Percentiles rank a stretch among this genome's conserved stretches.
These are phyloP conservation scores for Aspergillus ochraceoroseus DNA, from an alignment of 2,329 filamentous ascomycete genomes.

Conservation along the genomic window DNA sequence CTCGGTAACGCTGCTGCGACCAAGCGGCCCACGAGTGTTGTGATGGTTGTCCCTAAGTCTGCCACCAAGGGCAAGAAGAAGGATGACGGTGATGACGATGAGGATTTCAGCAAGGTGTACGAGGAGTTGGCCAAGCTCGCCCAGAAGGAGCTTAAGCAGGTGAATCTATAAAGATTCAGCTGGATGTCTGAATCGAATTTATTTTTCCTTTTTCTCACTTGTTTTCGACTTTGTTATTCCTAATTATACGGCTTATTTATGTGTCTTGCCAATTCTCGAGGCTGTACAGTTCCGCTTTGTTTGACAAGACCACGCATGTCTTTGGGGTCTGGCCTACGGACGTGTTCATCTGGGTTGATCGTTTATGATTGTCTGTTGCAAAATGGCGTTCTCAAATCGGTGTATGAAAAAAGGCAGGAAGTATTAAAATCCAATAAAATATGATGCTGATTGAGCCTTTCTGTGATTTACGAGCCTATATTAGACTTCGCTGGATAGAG, in stretches of 20 bases:
- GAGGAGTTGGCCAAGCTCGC: conserved; percentile 56
- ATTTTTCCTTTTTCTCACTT: conserved; percentile 24
- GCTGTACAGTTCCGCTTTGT: conserved; percentile 38
- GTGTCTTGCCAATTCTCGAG: conserved; percentile 25
- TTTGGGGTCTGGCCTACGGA: conserved; percentile 38
- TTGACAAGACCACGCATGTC: conserved; percentile 38
- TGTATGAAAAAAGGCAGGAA: conserved; percentile 41
- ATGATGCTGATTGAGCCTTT: conserved; percentile 11
- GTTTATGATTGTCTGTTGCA: conserved; percentile 36
- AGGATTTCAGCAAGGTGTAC: conserved; percentile 52
- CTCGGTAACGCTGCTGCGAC: conserved; percentile 89
- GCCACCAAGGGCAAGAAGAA: conserved; percentile 50
- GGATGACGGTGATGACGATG: conserved; percentile 42
- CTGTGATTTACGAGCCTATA: not conserved
- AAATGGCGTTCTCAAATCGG: conserved; percentile 38
- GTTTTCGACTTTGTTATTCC: conserved; percentile 8
- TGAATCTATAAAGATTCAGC: conserved; percentile 46
- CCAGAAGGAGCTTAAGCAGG: conserved; percentile 54
- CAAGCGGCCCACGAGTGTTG: conserved; percentile 92
- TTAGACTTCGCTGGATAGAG: too few species aligned
- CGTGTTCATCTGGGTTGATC: conserved; percentile 29
- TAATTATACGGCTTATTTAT: conserved; percentile 28
- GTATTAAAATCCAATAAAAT: conserved; percentile 21
- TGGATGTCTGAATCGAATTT: conserved; percentile 13
- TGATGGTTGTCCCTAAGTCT: conserved; percentile 65